Evolutionary conservation across 2,329 filamentous ascomycete species (phyloP).

Genomic region (Aureobasidium melanogenum): DNA sequence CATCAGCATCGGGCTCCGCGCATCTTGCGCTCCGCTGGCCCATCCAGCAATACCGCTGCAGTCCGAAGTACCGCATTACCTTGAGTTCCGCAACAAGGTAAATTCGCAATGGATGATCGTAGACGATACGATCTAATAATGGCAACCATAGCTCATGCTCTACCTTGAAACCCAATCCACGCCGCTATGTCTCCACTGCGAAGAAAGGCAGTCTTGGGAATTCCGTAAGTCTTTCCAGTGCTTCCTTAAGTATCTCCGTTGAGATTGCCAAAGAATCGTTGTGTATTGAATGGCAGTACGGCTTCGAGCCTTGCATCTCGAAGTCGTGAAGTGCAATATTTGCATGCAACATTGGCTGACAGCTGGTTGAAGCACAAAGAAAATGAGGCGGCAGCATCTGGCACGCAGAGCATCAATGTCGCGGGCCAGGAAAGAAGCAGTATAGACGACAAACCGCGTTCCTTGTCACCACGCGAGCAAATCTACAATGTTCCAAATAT

Average conservation of each 20-base stretch:
- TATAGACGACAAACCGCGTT: conserved; percentile 23
- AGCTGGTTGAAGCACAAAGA: too few species aligned
- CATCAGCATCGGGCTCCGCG: background rate
- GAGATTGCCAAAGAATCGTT: too few species aligned
- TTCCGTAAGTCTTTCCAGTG: too few species aligned
- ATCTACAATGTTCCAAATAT: conserved; percentile 97
- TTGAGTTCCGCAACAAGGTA: background rate
- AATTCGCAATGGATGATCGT: background rate
- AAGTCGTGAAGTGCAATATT: too few species aligned
- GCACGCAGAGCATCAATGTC: too few species aligned
- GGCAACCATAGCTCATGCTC: background rate
- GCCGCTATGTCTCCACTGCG: background rate
- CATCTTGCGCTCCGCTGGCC: background rate
- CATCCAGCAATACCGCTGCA: background rate
- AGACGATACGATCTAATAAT: background rate
- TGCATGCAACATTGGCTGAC: too few species aligned
- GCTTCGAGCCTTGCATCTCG: too few species aligned
- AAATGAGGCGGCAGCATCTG: too few species aligned
- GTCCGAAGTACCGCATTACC: background rate
- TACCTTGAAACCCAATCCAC: background rate
- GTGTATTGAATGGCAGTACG: too few species aligned
- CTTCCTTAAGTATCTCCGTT: too few species aligned
- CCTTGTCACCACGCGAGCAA: conserved; percentile 59
- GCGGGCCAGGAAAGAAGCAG: conserved; percentile 23
- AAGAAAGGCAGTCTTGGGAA: too few species aligned